Base-by-base conservation (phyloP, 768 basidiomycete species). In the Suillus subluteus region DNA sequence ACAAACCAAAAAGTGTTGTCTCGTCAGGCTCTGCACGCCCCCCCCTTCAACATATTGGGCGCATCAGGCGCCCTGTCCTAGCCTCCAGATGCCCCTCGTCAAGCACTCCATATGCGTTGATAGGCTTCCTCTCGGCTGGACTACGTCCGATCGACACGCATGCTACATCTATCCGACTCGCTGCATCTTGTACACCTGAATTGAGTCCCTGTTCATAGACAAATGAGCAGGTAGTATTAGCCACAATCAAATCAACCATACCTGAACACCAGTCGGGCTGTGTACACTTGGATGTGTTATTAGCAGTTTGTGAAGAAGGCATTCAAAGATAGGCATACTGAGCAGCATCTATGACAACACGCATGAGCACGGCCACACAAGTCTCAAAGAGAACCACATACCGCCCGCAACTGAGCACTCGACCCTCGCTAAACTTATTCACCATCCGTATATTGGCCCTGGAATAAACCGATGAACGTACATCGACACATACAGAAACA, bases 171-270 rank as follows among this genome's bases (percentile, higher is more conserved):
- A 40, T 46, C 26, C 8, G 43, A 64, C 73, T 30, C 61, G 74
- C 76, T 9, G 74, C 64, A 63, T 74, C 72, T 58, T 72, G 67
- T 12, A 74, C 67, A 64, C 69, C 50, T 5, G 74, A 71, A 48
- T 74, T 72, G 0, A 72, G 54, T 26, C 73, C 73, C 61, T 48
- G 48, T 48, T 23, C 48, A 48, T 48, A n/a, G 12, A 12, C 0
- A 23, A 48, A 48, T 48, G 11, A 6, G 48, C 11, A 23, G 18
- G 12, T 23, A 23, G n/a, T n/a, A n/a, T 48, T 12, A n/a, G 48
- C n/a, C 4, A 5, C 11, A n/a, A n/a, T 21, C 12, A 4, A 4
- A 23, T 8, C n/a, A 23, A 12, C n/a, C 48, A 23, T n/a, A 48
- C 48, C 48, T 70, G 66, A 9, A 65, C 69, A 35, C 72, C 74